Evolutionary conservation across 106 monocot species (phyloP).

Genomic region (Dactylorhiza incarnata): DNA sequence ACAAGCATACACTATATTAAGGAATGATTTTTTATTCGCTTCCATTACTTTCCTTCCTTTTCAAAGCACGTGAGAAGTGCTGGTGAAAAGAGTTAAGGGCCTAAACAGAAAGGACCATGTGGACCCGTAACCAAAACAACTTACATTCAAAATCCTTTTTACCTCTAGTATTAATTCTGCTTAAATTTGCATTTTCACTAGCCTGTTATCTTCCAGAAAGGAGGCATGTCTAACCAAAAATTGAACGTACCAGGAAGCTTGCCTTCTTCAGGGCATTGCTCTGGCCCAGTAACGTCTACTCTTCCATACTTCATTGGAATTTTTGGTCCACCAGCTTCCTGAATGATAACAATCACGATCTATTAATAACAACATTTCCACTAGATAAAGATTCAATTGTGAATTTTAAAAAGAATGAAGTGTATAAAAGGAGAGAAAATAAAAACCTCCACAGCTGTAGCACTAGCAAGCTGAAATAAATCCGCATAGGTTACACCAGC

Average conservation of each 20-base stretch:
- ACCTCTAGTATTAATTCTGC: background rate
- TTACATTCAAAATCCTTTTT: background rate
- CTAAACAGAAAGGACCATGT: no score
- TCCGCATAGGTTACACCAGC: conserved; percentile 82
- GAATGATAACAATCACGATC: conserved; percentile 5
- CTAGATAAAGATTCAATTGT: background rate
- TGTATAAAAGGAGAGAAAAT: background rate
- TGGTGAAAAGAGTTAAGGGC: no score
- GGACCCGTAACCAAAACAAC: background rate
- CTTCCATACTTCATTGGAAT: conserved; percentile 81
- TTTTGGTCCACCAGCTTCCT: conserved; percentile 77
- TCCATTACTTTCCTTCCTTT: no score
- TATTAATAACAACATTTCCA: background rate
- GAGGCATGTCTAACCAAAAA: background rate
- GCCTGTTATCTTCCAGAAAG: background rate
- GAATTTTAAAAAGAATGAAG: background rate
- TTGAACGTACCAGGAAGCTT: conserved; percentile 51
- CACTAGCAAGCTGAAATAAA: conserved; percentile 95
- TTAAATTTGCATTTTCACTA: background rate
- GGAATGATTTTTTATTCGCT: no score
- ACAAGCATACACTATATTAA: no score
- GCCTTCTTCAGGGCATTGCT: conserved; percentile 61
- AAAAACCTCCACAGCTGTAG: conserved; percentile 84
- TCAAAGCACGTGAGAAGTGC: no score
- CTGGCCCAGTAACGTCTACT: conserved; percentile 48